Base-by-base conservation (phyloP, 2,329 filamentous ascomycete genomes). In the Metarhizium brunneum region DNA sequence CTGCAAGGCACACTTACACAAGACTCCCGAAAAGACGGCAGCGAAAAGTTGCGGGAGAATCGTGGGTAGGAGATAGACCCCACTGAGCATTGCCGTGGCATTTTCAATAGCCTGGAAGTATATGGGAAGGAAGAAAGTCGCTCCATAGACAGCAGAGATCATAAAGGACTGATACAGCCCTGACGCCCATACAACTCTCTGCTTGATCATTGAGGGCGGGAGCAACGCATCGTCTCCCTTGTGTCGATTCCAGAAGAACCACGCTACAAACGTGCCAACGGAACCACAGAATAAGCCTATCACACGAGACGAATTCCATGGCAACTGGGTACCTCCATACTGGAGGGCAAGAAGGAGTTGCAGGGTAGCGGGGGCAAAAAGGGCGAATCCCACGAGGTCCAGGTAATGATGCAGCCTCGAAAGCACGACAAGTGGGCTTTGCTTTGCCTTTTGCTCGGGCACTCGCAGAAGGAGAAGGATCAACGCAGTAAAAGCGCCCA, bases 211-310 rank as follows among this genome's bases (percentile, higher is more conserved):
- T 0, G 71, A 69, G 3, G 69, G 66, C 0, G 75, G 71, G 1
- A 82, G 65, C 69, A 81, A 77, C 36, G 77, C 77, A 2, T 72
- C 65, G 25, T 77, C 76, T 8, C 74, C 76, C 57, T 62, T 59
- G 14, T 63, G 62, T 56, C 60, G 64, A 49, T 79, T 71, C 72
- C 75, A 77, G 7, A 64, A 40, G 4, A 70, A 14, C 60, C 75
- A 78, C 7, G 70, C 36, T 2, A 68, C 47, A 3, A 69, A 60
- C 0, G 66, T 63, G 2, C 61, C 67, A 2, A 58, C 69, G 1
- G 70, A 57, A 11, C 73, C 73, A 48, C 66, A 63, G 53, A 77
- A 72, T 10, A 76, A 62, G 3, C 74, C 73, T 40, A 76, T 70
- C 4, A 76, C 66, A 0, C 62, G 61, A 1, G 67, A 56, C 0